Base-by-base conservation (phyloP, 306 rosid genomes). In the Cyamopsis tetragonoloba region DNA sequence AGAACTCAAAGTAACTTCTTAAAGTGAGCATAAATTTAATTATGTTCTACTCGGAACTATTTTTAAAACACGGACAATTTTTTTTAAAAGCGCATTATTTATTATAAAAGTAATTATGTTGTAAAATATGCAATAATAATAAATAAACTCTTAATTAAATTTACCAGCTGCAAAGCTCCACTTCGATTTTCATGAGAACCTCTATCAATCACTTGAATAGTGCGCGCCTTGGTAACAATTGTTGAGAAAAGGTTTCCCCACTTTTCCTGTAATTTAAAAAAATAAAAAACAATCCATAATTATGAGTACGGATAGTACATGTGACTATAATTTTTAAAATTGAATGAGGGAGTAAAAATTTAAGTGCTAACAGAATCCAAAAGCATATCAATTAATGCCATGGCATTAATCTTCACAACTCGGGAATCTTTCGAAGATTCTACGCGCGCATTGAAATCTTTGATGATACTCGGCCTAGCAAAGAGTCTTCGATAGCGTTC, bases 361-460 rank as follows among this genome's bases (percentile, higher is more conserved):
- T 0, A 12, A 20, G 17, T 0, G 7, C 83, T 39, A 8, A 91
- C 97, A 34, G 84, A 50, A 80, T 91, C 82, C 3, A 88, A 6
- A 60, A 91, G 26, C 76, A 72, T 55, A 27, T 80, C 79, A 66
- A 86, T 79, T 65, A 91, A 78, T 3, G 76, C 56, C 61, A 13
- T 13, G 3, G 77, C 86, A 22, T 51, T 19, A 79, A 79, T 55
- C 35, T 30, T 30, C 61, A 86, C 85, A 3, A 76, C 61, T 47
- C 70, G 80, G 2, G 91, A 77, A 51, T 76, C 80, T 76, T 84
- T 91, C 0, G 97, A 84, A 9, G 97, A 74, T 68, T 91, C 97
- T 0, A 63, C 56, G 2, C 68, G 79, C 0, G 73, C 74, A 24
- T 17, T 42, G 18, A 77, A 19, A n/a, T 37, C 60, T 20, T 18